Evolutionary conservation across 2,329 filamentous ascomycete genomes (phyloP).

Genomic region (Exophiala viscosa): DNA sequence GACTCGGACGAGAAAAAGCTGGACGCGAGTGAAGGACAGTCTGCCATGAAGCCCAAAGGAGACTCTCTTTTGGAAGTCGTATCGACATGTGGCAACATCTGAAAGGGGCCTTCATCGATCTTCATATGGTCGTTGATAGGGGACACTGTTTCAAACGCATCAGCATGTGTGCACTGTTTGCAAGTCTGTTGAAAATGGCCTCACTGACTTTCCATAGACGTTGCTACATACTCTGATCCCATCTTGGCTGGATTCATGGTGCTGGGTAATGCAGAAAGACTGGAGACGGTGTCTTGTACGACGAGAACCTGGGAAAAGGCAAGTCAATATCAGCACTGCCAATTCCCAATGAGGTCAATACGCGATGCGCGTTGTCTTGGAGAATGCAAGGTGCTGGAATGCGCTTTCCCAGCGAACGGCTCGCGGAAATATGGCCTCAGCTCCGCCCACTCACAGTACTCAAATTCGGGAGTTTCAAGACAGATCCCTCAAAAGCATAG

Average conservation of each 20-base stretch:
- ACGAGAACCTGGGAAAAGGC: background rate
- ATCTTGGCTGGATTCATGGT: background rate
- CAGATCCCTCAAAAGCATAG: conserved; percentile 9
- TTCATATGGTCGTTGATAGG: conserved; percentile 1
- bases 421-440: conserved; percentile 18
- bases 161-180: background rate
- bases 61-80: conserved; percentile 16
- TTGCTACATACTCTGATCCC: background rate
- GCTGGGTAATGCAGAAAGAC: background rate
- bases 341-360: conserved; percentile 6
- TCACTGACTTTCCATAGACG: background rate
- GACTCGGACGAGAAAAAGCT: conserved; percentile 24
- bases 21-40: conserved; percentile 22
- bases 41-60: conserved; percentile 13
- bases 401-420: conserved; percentile 13
- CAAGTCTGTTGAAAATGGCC: background rate
- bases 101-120: conserved; percentile 15
- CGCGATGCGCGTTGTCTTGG: conserved; percentile 20
- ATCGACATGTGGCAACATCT: conserved; percentile 13
- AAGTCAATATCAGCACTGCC: conserved; percentile 5
- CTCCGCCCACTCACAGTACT: conserved; percentile 6
- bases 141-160: conserved; percentile 1
- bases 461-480: conserved; percentile 17
- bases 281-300: background rate
- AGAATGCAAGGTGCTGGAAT: conserved; percentile 27